Percentiles rank a stretch among this genome's conserved stretches.
Evolutionary conservation across 2,329 filamentous ascomycete genomes (phyloP).

Genomic region (Neurospora sp.): DNA sequence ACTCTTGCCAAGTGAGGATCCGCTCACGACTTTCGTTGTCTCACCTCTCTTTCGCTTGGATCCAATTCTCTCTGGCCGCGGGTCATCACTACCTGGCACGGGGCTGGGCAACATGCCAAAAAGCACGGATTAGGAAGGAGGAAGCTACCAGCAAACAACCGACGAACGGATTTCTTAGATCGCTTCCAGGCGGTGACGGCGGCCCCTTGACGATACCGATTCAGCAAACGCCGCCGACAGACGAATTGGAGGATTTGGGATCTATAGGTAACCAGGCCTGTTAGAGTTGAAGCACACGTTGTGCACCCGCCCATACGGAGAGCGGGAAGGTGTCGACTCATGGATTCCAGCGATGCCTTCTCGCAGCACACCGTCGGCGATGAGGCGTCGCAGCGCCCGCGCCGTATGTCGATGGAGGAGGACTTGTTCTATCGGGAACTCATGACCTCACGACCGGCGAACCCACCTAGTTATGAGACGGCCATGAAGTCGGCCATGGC

Average conservation of each 20-base stretch:
- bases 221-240: neutral
- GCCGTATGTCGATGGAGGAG: conserved; percentile 42
- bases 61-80: neutral
- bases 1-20: neutral
- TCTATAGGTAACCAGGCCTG: neutral
- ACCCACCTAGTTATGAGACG: conserved; percentile 36
- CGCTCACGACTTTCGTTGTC: neutral
- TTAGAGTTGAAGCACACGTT: neutral
- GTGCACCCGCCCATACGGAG: conserved; percentile 2
- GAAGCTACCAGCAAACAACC: conserved; percentile 5
- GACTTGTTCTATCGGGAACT: conserved; percentile 42
- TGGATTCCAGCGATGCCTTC: conserved; percentile 23
- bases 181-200: neutral
- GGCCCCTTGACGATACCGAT: neutral
- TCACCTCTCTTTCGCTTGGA: neutral
- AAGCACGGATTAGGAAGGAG: conserved; percentile 13
- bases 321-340: conserved; percentile 16
- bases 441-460: conserved; percentile 38
- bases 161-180: neutral
- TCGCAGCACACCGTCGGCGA: conserved; percentile 24
- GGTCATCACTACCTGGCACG: neutral
- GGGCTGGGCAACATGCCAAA: conserved; percentile 12
- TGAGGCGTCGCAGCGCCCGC: conserved; percentile 26
- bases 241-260: neutral
- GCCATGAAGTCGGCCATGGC: conserved; percentile 19